Evolutionary conservation across 352 stramenopile genomes (phyloP), one percentile per base, ranked within the genome.

Genomic region (Globisporangium acanthophoron): DNA sequence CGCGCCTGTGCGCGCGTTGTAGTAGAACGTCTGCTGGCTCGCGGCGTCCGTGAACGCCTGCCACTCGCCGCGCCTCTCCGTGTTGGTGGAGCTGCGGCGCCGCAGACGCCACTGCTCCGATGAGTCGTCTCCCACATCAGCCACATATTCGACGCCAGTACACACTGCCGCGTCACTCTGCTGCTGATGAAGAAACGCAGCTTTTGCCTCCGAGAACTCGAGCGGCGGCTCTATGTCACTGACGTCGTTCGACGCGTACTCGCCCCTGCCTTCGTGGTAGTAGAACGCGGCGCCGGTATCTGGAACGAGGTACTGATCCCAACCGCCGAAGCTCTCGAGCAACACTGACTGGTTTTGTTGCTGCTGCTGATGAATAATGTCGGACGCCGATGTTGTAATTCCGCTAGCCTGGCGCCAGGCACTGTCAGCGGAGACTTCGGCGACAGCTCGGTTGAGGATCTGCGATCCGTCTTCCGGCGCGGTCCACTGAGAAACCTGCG

Each of bases 21-120:
- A 88, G 66, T 91, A 91, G 57, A 84, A 93, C 44, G 66, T 64
- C 31, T 78, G 69, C 7, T 75, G 69, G n/a, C 62, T 85, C 13
- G 65, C 66, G 8, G 76, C 56, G 52, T 93, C 81, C 47, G 88
- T 63, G 48, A 85, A 81, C 47, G 70, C 71, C 45, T 84, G 69
- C 84, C 84, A 92, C 27, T 62, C 66, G 41, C 65, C 64, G 4
- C 61, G 53, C 43, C 57, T 64, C 35, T 74, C 66, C 24, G 58
- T 58, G 2, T 54, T 41, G 12, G 66, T 40, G 24, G 65, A 81
- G n/a, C 45, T 31, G 4, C 65, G 63, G 3, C 66, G 66, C 4
- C 61, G 69, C 48, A 64, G 37, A 33, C 43, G 63, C 67, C 65
- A 71, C 13, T 52, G 49, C 5, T 43, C 40, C 15, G 37, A 24